Evolutionary conservation across 2,329 filamentous ascomycete genomes (phyloP).

Genomic region (Alternaria atra): DNA sequence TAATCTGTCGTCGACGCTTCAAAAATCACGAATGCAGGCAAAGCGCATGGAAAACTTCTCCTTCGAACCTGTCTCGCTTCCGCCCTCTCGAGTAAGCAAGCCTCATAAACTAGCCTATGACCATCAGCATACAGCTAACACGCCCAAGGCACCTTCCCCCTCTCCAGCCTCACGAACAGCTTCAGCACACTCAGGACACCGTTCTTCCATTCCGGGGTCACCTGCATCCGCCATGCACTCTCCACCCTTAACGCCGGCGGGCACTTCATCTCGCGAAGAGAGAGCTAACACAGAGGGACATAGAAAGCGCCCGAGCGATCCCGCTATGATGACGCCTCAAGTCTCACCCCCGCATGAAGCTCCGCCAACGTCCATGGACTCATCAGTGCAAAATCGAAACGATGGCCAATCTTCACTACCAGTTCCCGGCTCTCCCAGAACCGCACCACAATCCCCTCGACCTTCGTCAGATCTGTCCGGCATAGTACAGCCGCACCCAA

Average conservation of each 20-base stretch:
- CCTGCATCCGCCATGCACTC: conserved; percentile 78
- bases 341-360: conserved; percentile 65
- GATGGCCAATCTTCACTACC: conserved; percentile 33
- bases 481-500: conserved; percentile 57
- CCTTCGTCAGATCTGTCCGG: conserved; percentile 56
- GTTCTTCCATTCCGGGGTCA: conserved; percentile 68
- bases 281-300: conserved; percentile 48
- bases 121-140: conserved; percentile 33
- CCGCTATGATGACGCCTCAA: conserved; percentile 65
- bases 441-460: conserved; percentile 49
- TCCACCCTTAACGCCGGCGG: conserved; percentile 87
- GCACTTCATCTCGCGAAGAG: conserved; percentile 69
- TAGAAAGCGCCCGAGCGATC: conserved; percentile 51
- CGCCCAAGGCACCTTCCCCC: conserved; percentile 58
- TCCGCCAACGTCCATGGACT: conserved; percentile 56
- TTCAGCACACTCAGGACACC: conserved; percentile 60
- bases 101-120: conserved; percentile 1
- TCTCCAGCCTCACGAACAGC: conserved; percentile 55
- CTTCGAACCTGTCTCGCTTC: conserved; percentile 90
- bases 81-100: conserved; percentile 77
- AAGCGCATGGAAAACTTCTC: conserved; percentile 84
- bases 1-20: conserved; percentile 75
- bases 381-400: conserved; percentile 33
- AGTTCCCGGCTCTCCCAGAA: conserved; percentile 40
- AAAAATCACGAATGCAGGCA: conserved; percentile 80